Base-by-base conservation (phyloP, 176 grass and related monocot genomes). In the Canna indica region DNA sequence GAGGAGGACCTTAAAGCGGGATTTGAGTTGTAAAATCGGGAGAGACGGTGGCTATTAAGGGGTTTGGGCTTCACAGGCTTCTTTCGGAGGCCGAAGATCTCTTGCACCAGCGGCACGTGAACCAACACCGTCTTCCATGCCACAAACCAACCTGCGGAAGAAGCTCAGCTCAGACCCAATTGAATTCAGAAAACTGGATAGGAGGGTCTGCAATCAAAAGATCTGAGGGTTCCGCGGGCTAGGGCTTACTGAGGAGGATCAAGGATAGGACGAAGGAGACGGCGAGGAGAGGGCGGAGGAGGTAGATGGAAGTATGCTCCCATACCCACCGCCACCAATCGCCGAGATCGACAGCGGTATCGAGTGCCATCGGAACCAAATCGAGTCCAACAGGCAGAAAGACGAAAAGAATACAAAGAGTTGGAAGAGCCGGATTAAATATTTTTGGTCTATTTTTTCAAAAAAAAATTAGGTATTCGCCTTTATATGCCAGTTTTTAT, bases 41-140 rank as follows among this genome's bases (percentile, higher is more conserved):
- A 68, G 63, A 99, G 69, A 29, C 95, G 95, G n/a, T 80, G 79
- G 46, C 46, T 64, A 59, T 88, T 82, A 25, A 39, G 6, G 30
- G 90, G 90, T 81, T 87, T 99, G 62, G 86, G 86, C 81, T 86
- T 99, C 72, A 78, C 54, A 0, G 74, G 74, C 82, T 99, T 93
- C 73, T 84, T 91, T 50, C 86, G 84, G 31, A 99, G 86, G 10
- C 95, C 95, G 47, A 77, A 78, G 60, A 99, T 99, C 78, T 99
- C 95, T 76, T 94, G 95, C 75, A 99, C 89, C 54, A 99, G 75
- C 20, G 95, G 87, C 27, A 99, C 95, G 65, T 99, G 95, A 59
- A 99, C 87, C 75, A 99, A 76, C 79, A 99, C 95, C 78, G 84
- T 81, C 67, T 80, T 94, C 95, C 95, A 99, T 46, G 95, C 90